Evolutionary conservation across 768 basidiomycete species (phyloP).

Genomic region (Leucocoprinus leucothites): DNA sequence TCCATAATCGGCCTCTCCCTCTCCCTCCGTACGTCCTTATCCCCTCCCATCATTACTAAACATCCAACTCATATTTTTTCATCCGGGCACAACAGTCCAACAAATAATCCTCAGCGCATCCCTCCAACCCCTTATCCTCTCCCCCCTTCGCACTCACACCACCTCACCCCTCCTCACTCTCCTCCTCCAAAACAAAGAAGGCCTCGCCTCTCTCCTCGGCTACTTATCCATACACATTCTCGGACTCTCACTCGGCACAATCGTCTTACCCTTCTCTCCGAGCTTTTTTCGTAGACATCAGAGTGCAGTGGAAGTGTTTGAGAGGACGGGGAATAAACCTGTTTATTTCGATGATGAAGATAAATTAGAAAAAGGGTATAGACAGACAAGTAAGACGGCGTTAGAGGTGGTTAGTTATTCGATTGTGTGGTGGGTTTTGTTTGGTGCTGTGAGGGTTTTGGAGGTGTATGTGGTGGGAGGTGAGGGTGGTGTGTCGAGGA

Average conservation of each 20-base stretch:
- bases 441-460: constrained; percentile 36
- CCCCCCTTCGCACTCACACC: constrained; percentile 57
- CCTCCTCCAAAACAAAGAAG: constrained; percentile 76
- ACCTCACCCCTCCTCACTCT: constrained; percentile 40
- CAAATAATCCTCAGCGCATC: constrained; percentile 59
- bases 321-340: constrained; percentile 15
- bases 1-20: constrained; percentile 61
- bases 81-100: too few relatives aligned
- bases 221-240: constrained; percentile 89
- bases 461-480: constrained; percentile 20
- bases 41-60: neutral
- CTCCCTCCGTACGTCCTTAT: constrained; percentile 44
- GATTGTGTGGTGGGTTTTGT: constrained; percentile 71
- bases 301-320: constrained; percentile 20
- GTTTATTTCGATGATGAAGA: constrained; percentile 16
- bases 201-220: constrained; percentile 78
- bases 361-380: constrained; percentile 22
- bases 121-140: constrained; percentile 63
- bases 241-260: constrained; percentile 77
- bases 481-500: constrained; percentile 38
- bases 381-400: constrained; percentile 71
- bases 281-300: constrained; percentile 64
- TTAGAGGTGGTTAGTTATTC: constrained; percentile 77
- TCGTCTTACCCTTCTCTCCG: constrained; percentile 77
- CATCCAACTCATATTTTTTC: neutral